phyloP scores from a whole-genome alignment of 2,329 filamentous ascomycete species.

The Phyllosticta paracitricarpa region DNA sequence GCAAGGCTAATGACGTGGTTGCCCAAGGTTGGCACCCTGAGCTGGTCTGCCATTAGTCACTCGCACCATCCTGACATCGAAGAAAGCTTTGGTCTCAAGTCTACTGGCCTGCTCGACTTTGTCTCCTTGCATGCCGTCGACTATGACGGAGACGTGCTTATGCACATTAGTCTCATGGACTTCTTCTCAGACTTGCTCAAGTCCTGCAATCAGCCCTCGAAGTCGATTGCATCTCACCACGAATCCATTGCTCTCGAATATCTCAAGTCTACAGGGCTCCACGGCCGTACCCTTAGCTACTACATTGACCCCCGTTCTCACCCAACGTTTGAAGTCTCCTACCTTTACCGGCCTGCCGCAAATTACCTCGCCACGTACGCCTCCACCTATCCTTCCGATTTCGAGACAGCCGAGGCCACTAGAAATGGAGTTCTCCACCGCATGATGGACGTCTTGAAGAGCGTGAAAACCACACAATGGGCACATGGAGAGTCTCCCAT shows the following conservation, averaged over 20 bases:
- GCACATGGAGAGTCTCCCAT: conserved; percentile 45
- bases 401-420: conserved; percentile 35
- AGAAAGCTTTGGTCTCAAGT: conserved; percentile 22
- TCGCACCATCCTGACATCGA: conserved; percentile 46
- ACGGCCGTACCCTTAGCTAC: conserved; percentile 39
- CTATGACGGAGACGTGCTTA: conserved; percentile 44
- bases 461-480: conserved; percentile 40
- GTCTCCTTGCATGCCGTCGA: conserved; percentile 47
- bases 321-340: conserved; percentile 43
- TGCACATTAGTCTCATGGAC: conserved; percentile 50
- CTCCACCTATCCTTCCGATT: conserved; percentile 44
- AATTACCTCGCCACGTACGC: conserved; percentile 50
- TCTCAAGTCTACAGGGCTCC: conserved; percentile 40
- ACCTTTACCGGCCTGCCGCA: conserved; percentile 45
- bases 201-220: conserved; percentile 17
- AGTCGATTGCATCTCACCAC: conserved; percentile 11
- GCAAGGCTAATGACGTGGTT: conserved; percentile 50
- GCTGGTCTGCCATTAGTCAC: conserved; percentile 44
- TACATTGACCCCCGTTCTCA: conserved; percentile 42
- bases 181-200: conserved; percentile 47
- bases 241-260: conserved; percentile 40
- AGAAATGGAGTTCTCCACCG: not conserved
- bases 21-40: conserved; percentile 41
- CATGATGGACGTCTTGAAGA: conserved; percentile 36
- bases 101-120: conserved; percentile 43